Base-by-base conservation (phyloP, 176 grass and related monocot species). In the Cocos nucifera region DNA sequence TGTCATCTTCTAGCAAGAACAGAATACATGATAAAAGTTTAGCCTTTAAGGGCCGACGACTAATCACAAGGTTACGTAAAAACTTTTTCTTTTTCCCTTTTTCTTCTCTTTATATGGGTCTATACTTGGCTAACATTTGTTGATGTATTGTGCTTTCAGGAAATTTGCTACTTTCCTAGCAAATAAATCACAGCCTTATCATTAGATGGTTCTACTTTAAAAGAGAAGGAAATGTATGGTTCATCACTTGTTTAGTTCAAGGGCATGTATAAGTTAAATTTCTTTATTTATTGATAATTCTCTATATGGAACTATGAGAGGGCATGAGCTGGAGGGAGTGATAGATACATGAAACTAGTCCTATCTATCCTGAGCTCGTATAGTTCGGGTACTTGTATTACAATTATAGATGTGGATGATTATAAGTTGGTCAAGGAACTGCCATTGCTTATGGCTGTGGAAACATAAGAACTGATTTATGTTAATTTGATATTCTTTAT, bases 41-140 rank as follows among this genome's bases (percentile, higher is more conserved):
- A 12, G 6, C 67, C 16, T n/a, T 61, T 49, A n/a, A 21, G 63
- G 63, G 6, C 65, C 60, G 56, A 61, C 78, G 78, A 9, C 83
- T 86, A 4, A 51, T 87, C 54, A 87, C 91, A 63, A 84, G 91
- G 91, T 90, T 69, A 77, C 69, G 5, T 58, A 15, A 27, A 63
- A 23, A 39, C 9, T 39, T 1, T 39, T 1, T 39, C 21, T 50
- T 28, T 49, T 21, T 21, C 21, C 21, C 1, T 19, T 22, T n/a
- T 39, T 53, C 51, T 16, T 54, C 50, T 66, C 25, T 19, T 59
- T 15, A 35, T 8, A 9, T 35, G 17, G 4, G 35, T 28, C 7
- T 28, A 3, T 32, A 16, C 67, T 21, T 57, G 0, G 4, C 22
- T 27, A 49, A n/a, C 55, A 25, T 23, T 65, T 21, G 21, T 21